These are phyloP conservation scores for Coemansia sp. DNA, from an alignment of 192 early-diverging fungal genomes.

Conservation along the genomic window DNA sequence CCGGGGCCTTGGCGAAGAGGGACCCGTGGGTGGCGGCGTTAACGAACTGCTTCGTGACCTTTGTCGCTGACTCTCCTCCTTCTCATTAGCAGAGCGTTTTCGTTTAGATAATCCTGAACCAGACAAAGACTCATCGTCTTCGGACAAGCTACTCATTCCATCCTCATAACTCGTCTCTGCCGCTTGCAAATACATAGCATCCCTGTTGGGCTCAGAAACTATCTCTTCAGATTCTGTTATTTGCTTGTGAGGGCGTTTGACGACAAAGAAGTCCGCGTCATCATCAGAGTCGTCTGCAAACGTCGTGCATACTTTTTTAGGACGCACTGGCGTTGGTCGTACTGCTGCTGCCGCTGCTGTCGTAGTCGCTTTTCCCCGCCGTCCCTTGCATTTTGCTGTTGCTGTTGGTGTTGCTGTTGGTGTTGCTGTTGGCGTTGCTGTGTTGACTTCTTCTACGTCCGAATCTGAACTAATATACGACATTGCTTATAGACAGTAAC, in stretches of 20 bases:
- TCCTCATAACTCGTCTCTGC: background rate
- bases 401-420: background rate
- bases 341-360: conserved; percentile 8
- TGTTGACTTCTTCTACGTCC: conserved; percentile 25
- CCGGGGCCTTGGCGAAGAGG: background rate
- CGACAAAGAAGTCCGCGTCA: conserved; percentile 23
- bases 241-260: background rate
- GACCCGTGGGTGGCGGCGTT: conserved; percentile 50
- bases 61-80: conserved; percentile 2
- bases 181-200: background rate
- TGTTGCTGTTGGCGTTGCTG: background rate
- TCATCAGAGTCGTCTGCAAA: conserved; percentile 21
- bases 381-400: background rate
- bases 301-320: background rate
- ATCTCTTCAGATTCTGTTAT: background rate
- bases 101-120: conserved; percentile 1
- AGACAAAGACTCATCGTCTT: background rate
- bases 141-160: conserved; percentile 13
- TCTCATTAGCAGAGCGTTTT: conserved; percentile 5
- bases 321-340: conserved; percentile 11
- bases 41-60: conserved; percentile 53
- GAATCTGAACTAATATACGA: conserved; percentile 16
- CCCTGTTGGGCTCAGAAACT: background rate
- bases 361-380: too few species aligned
- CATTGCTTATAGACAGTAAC: conserved; percentile 7